Base-by-base conservation (phyloP, 2,329 filamentous ascomycete species). In the Stylonectria norvegica region DNA sequence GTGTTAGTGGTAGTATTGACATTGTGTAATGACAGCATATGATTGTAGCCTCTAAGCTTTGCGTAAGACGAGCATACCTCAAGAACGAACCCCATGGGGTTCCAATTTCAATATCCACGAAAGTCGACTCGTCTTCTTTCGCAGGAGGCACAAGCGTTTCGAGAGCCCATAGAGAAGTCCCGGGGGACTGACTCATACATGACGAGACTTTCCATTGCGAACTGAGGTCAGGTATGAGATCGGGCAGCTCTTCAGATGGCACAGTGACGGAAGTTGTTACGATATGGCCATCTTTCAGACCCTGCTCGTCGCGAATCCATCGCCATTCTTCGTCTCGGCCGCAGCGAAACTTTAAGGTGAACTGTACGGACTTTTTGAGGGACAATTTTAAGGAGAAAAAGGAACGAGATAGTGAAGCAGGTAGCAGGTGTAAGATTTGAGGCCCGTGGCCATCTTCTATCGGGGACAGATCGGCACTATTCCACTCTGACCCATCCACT, bases 111-210 rank as follows among this genome's bases (percentile, higher is more conserved):
- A 81, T 60, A 34, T 74, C 68, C 20, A 72, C 75, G 38, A 74
- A 72, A 0, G 76, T 71, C 4, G 88, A 85, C 4, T 70, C 60
- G 27, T 79, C 71, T 1, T 72, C 76, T 15, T 75, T 65, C 1
- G 81, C 79, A 4, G 76, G 67, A 23, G 74, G 65, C 27, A 86
- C 73, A 0, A 68, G 63, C 10, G 75, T 68, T 18, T 77, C 72
- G 15, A 90, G 62, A n/a, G 74, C 76, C 83, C 86, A 91, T 0
- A 91, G 66, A n/a, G 72, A 68, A 1, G 85, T 86, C 15, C 77
- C 68, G 3, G 83, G 81, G 3, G 81, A 81, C 45, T 90, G 83
- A 46, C 83, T 86, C 43, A 70, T 61, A 36, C 75, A 71, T 14
- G 72, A 66, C 20, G 70, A 66, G 23, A 84, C 67, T 7, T 62